Conservation (phyloP, 164 flowering plant genomes). For the Annona squamosa region DNA sequence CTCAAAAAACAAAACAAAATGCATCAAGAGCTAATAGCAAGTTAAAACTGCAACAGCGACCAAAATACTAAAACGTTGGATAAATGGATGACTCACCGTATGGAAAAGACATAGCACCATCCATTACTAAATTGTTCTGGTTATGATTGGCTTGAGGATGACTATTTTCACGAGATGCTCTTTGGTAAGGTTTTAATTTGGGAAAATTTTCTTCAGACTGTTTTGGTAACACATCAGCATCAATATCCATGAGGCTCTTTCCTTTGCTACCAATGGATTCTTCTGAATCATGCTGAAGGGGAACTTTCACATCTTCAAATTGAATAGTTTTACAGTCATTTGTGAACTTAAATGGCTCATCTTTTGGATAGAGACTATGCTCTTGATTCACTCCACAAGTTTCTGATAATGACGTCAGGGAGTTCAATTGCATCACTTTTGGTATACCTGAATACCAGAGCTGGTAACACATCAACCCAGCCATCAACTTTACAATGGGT, state of each 20-base stretch:
- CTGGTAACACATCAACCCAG: slow-evolving; percentile 56
- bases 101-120: slow-evolving; percentile 31
- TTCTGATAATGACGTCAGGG: slow-evolving; percentile 24
- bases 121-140: slow-evolving; percentile 15
- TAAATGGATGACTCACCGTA: slow-evolving; percentile 32
- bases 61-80: background rate
- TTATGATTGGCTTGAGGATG: slow-evolving; percentile 16
- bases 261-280: slow-evolving; percentile 48
- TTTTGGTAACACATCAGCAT: slow-evolving; percentile 15
- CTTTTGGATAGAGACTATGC: background rate
- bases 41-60: background rate
- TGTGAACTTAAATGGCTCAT: slow-evolving; percentile 16
- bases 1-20: no score
- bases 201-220: slow-evolving; percentile 4
- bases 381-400: slow-evolving; percentile 12
- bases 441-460: slow-evolving; percentile 58
- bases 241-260: slow-evolving; percentile 6
- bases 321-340: slow-evolving; percentile 23
- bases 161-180: slow-evolving; percentile 29
- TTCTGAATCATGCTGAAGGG: slow-evolving; percentile 27
- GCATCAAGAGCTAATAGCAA: background rate
- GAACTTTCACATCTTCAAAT: slow-evolving; percentile 15
- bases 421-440: slow-evolving; percentile 37
- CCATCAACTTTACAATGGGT: slow-evolving; percentile 43
- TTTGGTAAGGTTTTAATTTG: slow-evolving; percentile 23